Evolutionary conservation across 805 yeast genomes (phyloP).

Genomic region (Blastobotrys chiropterorum): DNA sequence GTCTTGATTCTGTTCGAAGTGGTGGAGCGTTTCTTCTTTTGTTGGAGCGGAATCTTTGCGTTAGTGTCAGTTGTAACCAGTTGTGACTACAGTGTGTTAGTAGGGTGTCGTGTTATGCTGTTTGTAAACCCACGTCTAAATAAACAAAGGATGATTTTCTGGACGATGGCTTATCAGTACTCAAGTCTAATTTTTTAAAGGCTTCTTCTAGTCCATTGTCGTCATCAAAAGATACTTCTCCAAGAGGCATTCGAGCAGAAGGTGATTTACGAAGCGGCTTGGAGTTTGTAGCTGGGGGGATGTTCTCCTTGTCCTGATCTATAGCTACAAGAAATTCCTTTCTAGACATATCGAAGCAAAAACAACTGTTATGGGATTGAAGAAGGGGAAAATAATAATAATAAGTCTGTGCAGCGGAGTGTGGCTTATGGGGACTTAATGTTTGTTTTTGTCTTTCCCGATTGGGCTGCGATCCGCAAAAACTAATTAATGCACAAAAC

Average conservation of each 20-base stretch:
- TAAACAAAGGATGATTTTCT: not conserved
- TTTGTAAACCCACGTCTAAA: not conserved
- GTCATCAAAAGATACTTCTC: not conserved
- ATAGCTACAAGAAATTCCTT: slow-evolving; percentile 2
- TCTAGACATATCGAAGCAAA: not conserved
- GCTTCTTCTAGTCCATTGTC: not conserved
- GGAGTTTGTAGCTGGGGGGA: slow-evolving; percentile 4
- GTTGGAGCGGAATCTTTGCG: not conserved
- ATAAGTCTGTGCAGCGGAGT: not conserved
- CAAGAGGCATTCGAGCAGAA: not conserved
- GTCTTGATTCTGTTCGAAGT: not conserved
- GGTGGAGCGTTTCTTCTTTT: not conserved
- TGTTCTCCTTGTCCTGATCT: slow-evolving; percentile 2
- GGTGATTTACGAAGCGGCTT: not conserved
- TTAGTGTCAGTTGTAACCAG: not conserved
- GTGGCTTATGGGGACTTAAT: not conserved
- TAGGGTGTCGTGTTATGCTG: not conserved
- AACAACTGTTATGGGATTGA: too few relatives aligned
- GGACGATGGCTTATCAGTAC: not conserved
- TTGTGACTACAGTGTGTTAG: not conserved
- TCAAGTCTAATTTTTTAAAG: not conserved
- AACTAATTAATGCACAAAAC: not conserved
- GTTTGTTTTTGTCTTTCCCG: not conserved
- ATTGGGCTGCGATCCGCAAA: not conserved
- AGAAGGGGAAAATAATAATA: too few relatives aligned